Conservation (phyloP, 2,329 filamentous ascomycete genomes). For the Aureobasidium sp. region DNA sequence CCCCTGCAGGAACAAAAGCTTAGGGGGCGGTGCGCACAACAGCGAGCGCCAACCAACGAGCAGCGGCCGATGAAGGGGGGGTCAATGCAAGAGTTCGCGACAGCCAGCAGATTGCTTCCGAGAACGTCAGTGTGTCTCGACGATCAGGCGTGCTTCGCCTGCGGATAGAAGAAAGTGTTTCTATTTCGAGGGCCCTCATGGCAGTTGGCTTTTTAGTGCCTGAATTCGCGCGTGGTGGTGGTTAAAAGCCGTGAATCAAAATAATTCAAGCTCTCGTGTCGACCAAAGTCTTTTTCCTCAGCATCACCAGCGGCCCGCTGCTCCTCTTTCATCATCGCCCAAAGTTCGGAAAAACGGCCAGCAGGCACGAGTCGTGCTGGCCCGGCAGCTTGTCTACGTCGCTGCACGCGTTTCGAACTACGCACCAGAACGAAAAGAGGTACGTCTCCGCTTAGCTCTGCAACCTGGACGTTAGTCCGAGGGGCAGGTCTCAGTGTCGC, state of each 20-base stretch:
- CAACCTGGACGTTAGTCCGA: constrained; percentile 1
- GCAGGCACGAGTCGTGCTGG: neutral
- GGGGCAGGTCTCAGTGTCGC: constrained; percentile 11
- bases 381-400: neutral
- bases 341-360: constrained; percentile 5
- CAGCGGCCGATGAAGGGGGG: neutral
- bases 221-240: neutral
- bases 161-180: constrained; percentile 8
- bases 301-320: neutral
- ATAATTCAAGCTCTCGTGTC: constrained; percentile 9
- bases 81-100: constrained; percentile 14
- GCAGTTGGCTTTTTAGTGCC: constrained; percentile 10
- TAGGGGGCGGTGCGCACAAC: constrained; percentile 12
- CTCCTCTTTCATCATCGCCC: constrained; percentile 13
- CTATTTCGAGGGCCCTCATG: constrained; percentile 5
- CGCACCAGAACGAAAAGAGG: constrained; percentile 1
- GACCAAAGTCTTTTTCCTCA: neutral
- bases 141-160: constrained; percentile 13
- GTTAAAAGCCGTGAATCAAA: constrained; percentile 1
- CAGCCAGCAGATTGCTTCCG: constrained; percentile 8
- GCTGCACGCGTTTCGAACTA: constrained; percentile 9
- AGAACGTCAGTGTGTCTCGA: constrained; percentile 2
- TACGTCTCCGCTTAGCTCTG: constrained; percentile 1
- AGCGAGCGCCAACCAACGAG: constrained; percentile 8
- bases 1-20: constrained; percentile 16